These are phyloP conservation scores for Lactifluus subvellereus DNA, from an alignment of 768 basidiomycete species.

Conservation along the genomic window DNA sequence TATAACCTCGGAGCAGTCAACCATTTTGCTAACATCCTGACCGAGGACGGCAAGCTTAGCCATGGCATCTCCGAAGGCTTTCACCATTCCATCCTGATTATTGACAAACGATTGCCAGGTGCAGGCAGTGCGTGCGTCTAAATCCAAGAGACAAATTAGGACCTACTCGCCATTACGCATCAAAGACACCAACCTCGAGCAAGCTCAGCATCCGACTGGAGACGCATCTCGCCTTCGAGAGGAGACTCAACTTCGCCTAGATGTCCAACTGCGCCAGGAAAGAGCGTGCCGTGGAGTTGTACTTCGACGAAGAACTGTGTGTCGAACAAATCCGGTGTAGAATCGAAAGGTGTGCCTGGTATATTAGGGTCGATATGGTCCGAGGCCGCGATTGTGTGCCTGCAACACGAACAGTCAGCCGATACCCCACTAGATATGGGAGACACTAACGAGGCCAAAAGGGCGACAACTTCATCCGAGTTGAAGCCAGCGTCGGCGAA, in stretches of 20 bases:
- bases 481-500: slow-evolving; percentile 35
- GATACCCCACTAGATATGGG: slow-evolving; percentile 22
- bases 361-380: slow-evolving; percentile 27
- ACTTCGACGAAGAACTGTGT: slow-evolving; percentile 29
- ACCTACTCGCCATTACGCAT: neutral
- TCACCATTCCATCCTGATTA: slow-evolving; percentile 24
- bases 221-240: slow-evolving; percentile 8
- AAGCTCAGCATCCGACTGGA: slow-evolving; percentile 17
- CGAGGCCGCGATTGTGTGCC: slow-evolving; percentile 24
- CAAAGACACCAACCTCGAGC: slow-evolving; percentile 21
- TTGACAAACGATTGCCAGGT: slow-evolving; percentile 41
- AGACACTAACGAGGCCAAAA: slow-evolving; percentile 32
- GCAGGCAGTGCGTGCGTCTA: slow-evolving; percentile 43
- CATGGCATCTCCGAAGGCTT: slow-evolving; percentile 39
- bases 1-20: slow-evolving; percentile 44
- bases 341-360: slow-evolving; percentile 40
- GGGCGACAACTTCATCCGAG: slow-evolving; percentile 32
- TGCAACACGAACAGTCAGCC: neutral
- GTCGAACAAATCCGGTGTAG: slow-evolving; percentile 28
- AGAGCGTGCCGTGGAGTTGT: slow-evolving; percentile 13
- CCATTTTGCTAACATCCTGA: slow-evolving; percentile 33
- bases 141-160: slow-evolving; percentile 7
- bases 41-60: slow-evolving; percentile 40
- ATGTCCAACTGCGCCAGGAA: neutral
- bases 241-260: neutral